These are phyloP conservation scores for Withania somnifera DNA, from an alignment of 305 asterid species.

Conservation along the genomic window DNA sequence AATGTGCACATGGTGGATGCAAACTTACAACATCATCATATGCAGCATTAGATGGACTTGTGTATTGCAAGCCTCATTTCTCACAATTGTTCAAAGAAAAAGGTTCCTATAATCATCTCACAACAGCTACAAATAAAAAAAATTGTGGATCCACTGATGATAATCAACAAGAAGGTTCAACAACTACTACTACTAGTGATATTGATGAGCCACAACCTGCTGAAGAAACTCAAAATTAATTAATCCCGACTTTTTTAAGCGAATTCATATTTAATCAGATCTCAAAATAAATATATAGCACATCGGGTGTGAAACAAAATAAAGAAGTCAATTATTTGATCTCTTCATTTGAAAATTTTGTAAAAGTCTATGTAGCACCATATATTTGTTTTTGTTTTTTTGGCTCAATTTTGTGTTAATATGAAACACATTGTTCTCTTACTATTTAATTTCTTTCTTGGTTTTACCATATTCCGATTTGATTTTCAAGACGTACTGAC, in stretches of 20 bases:
- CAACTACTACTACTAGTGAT: neutral
- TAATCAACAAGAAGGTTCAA: neutral
- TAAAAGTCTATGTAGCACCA: neutral
- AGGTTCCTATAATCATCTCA: conserved; percentile 60
- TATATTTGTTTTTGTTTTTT: neutral
- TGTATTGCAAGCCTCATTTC: conserved; percentile 74
- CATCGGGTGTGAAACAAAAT: neutral
- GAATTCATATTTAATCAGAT: neutral
- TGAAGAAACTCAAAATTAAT: neutral
- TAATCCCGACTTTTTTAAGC: neutral
- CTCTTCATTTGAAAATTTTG: neutral
- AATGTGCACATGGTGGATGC: conserved; percentile 80
- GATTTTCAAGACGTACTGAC: neutral
- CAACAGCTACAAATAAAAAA: conserved; percentile 36
- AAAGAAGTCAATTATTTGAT: neutral
- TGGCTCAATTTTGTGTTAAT: neutral
- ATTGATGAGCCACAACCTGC: neutral
- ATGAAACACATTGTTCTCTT: neutral
- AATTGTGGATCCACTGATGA: conserved; percentile 13
- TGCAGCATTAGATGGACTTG: conserved; percentile 73
- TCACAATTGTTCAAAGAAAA: conserved; percentile 79
- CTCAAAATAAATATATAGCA: neutral
- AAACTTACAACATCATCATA: conserved; percentile 53
- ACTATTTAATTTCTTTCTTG: neutral
- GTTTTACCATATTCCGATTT: neutral